These are phyloP conservation scores for Thielaviopsis populi DNA, from an alignment of 2,329 filamentous ascomycete species.

Conservation along the genomic window DNA sequence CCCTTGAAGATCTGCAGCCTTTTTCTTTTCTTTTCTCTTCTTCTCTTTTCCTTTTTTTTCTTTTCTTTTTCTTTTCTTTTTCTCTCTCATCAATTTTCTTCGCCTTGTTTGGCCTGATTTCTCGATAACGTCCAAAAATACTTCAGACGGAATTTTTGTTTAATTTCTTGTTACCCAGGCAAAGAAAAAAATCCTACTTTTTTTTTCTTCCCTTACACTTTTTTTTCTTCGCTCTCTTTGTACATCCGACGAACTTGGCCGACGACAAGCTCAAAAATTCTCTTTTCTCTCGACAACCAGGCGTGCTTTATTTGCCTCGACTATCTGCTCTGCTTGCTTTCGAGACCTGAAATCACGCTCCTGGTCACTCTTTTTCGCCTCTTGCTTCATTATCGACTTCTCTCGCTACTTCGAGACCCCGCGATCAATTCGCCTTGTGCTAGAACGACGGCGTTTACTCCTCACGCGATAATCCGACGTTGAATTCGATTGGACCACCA, in stretches of 20 bases:
- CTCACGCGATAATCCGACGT: neutral
- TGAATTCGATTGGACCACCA: neutral
- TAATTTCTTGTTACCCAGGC: neutral
- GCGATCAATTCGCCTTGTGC: neutral
- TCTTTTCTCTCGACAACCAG: neutral
- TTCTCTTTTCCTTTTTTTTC: neutral
- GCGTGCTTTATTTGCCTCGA: neutral
- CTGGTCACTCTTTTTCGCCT: neutral
- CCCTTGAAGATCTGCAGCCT: constrained; percentile 4
- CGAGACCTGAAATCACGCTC: neutral
- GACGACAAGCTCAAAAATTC: neutral
- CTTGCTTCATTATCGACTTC: neutral
- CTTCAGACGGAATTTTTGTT: neutral
- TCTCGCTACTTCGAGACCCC: neutral
- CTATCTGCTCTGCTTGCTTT: neutral
- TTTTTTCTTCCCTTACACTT: neutral
- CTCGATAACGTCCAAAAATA: neutral
- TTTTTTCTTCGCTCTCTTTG: neutral
- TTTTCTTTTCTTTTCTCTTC: neutral
- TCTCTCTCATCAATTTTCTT: neutral
- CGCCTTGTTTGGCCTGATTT: neutral
- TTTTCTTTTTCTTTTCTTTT: neutral
- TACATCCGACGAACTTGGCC: neutral
- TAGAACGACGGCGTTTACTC: neutral
- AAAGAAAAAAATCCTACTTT: neutral